A percentile compares a stretch with the other conserved stretches of the same genome.
These are phyloP conservation scores for Ballota nigra DNA, from an alignment of 257 asterid species.

Conservation along the genomic window DNA sequence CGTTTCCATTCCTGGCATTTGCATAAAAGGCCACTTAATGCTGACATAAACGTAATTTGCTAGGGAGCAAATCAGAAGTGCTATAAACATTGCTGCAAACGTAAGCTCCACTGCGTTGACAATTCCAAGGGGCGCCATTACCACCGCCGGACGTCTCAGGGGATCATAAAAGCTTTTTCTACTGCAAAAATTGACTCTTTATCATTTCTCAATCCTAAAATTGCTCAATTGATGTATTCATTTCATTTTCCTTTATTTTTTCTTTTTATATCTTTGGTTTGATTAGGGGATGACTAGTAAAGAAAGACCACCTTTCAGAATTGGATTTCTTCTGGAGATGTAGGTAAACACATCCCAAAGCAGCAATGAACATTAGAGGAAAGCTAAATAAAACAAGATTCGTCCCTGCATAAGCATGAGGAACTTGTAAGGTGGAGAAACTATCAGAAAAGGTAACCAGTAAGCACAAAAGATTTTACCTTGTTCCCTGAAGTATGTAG, in stretches of 20 bases:
- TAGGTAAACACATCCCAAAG: conserved; percentile 53
- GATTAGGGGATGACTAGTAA: neutral
- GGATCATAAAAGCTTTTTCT: conserved; percentile 15
- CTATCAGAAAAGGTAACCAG: neutral
- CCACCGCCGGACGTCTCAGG: conserved; percentile 44
- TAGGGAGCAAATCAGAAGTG: conserved; percentile 56
- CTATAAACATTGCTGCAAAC: conserved; percentile 45
- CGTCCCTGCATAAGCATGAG: conserved; percentile 40
- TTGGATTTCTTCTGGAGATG: conserved; percentile 38
- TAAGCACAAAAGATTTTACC: conserved; percentile 13
- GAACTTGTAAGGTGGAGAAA: neutral
- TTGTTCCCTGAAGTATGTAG: conserved; percentile 58
- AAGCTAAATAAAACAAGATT: conserved; percentile 55
- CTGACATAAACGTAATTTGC: conserved; percentile 39
- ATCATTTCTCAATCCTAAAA: neutral
- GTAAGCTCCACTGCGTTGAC: conserved; percentile 41
- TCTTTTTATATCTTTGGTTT: no score
- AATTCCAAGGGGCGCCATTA: conserved; percentile 52
- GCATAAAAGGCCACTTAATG: conserved; percentile 43
- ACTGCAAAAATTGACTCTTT: conserved; percentile 23
- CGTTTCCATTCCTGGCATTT: conserved; percentile 39
- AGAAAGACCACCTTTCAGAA: conserved; percentile 25
- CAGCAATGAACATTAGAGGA: conserved; percentile 47
- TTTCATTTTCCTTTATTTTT: no score
- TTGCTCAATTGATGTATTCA: neutral